Evolutionary conservation across 2,329 filamentous ascomycete species (phyloP), one percentile per base, ranked within the genome.

Genomic region (Hypoxylon rubiginosum): DNA sequence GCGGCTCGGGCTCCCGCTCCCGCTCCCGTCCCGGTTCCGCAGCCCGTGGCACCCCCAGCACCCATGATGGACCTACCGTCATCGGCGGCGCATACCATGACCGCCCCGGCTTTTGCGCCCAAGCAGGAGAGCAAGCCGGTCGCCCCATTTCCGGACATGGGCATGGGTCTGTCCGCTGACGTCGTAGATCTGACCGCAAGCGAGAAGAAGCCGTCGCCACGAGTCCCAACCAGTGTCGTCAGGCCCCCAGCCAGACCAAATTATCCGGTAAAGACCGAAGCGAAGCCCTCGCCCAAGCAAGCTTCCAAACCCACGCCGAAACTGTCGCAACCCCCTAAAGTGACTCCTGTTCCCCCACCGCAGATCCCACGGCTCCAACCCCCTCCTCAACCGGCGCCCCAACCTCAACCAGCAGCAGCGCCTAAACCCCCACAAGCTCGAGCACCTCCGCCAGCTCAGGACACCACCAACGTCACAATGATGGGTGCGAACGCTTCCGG

Each of bases 121-220:
- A 78, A 76, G 50, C 73, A 79, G 32, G 79, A 80, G 57, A 75
- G 71, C 34, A 83, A 81, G 70, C 79, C 83, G 13, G 80, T 85
- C 54, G 86, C 86, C 15, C 83, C 86, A 0, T 84, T 88, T 66
- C 84, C 86, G 1, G 84, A 88, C 67, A 88, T 88, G 84, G 85
- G 84, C 28, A 81, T 86, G 76, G 83, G 79, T 28, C 80, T 80
- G 64, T 70, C 79, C 46, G 57, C 64, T 5, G 75, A 77, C 56
- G 72, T 77, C 30, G 74, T 76, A 8, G 74, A 77, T 51, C 66
- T 76, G 1, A 73, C 75, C 7, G 58, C 62, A 17, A 56, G 54
- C 17, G 74, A 73, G n/a, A 70, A 73, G 49, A 76, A 76, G 26
- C 69, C 71, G 13, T 75, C 73, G 28, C 71, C 74, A 10, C 73